Evolutionary conservation across 2,329 filamentous ascomycete species (phyloP), one percentile per base, ranked within the genome.

Genomic region (Zymoseptoria ardabiliae): DNA sequence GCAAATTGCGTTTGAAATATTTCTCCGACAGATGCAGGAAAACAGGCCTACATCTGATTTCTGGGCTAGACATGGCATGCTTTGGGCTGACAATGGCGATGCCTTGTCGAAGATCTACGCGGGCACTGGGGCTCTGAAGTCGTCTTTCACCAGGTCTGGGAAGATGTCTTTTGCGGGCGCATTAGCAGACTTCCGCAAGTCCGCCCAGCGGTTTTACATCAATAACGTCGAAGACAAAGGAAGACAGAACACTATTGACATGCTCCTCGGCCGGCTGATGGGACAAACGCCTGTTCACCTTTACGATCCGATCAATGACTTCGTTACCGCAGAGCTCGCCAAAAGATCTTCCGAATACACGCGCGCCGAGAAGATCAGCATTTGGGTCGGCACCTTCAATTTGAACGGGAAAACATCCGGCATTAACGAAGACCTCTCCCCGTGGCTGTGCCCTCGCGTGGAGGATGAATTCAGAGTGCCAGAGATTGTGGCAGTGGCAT

Each of bases 31-130:
- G 66, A 82, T 87, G 61, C 82, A 81, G 23, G 85, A 90, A 64
- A 81, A 79, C 62, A 58, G 57, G 45, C 87, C 89, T 0, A 81
- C 82, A 9, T 83, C 86, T 0, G 92, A 97, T 70, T 92, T 97
- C 68, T 96, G 92, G 89, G 88, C 90, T 76, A 82, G 90, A 54
- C 94, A 99, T 76, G 92, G 91, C 8, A 94, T 86, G 61, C 81
- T 99, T 1, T 99, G 94, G 94, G 94, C 94, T 35, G 94, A 99
- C 74, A 97, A 97, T 70, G 94, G 94, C 21, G 94, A 99, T 76
- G 88, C 89, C 5, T 76, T 99, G 53, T 97, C 92, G 11, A 90
- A 91, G 70, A 97, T 97, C 23, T 99, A 99, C 72, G 94, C 94
- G 8, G 94, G 94, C 22, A 99, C 94, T 3, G 94, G 94, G 4